Conservation (phyloP, 257 asterid genomes). For the Nicotiana sylvestris region DNA sequence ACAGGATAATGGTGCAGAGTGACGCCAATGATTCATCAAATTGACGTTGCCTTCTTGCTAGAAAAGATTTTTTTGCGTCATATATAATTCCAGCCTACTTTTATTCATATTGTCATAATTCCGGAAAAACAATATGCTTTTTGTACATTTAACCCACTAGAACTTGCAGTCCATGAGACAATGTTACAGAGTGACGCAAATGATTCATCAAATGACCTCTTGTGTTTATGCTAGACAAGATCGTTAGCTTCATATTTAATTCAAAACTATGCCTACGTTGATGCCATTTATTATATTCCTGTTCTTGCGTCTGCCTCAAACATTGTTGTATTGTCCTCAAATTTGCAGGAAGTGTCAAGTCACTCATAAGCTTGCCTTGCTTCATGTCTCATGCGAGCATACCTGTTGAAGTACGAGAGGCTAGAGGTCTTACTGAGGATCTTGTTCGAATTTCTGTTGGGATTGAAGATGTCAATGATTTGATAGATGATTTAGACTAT, state of each 20-base stretch:
- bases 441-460: conserved; percentile 75
- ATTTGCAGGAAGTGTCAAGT: conserved; percentile 66
- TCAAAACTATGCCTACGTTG: neutral
- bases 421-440: conserved; percentile 70
- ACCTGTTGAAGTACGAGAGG: conserved; percentile 61
- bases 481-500: conserved; percentile 69
- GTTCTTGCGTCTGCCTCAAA: neutral
- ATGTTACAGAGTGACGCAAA: neutral
- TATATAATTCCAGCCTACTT: neutral
- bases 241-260: neutral
- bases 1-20: neutral
- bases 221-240: neutral
- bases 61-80: neutral
- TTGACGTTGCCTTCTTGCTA: neutral
- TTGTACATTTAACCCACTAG: neutral
- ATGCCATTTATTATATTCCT: neutral
- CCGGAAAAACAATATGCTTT: neutral
- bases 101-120: too few relatives aligned
- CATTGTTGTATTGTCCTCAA: neutral
- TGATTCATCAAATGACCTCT: neutral
- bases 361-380: conserved; percentile 77
- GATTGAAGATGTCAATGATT: conserved; percentile 69
- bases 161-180: neutral
- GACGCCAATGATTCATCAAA: neutral
- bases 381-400: conserved; percentile 83